Evolutionary conservation across 176 grass and related monocot genomes (phyloP), one percentile per base, ranked within the genome.

Genomic region (Saccharum officinarum): DNA sequence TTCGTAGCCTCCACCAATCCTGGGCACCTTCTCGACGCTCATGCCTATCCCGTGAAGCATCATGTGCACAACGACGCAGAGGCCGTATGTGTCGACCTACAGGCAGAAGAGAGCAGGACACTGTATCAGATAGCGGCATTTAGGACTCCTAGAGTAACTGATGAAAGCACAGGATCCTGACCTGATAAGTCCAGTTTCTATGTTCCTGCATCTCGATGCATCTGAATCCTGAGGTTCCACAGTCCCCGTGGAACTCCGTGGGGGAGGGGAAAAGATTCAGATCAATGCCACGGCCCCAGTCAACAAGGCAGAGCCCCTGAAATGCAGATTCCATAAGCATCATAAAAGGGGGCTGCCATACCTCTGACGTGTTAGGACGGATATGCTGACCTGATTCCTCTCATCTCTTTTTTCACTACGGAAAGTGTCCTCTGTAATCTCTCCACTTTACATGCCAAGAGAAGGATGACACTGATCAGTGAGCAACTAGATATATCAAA

Each of bases 201-300:
- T 82, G 67, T 68, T 98, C 97, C 75, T 94, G 89, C 97, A 98
- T 95, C 63, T 98, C 87, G 1, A 92, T 73, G 80, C 97, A 98
- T 28, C 88, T 82, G 83, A 98, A 98, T 38, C 96, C 96, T 26
- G 91, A 95, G 11, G 96, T 95, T 82, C 75, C 45, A 20, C 85
- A 95, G 30, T 95, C 97, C 7, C 84, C 97, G 3, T 64, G 63
- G 33, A 98, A 98, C 50, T 87, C 88, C 14, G 83, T 87, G 64
- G 75, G 78, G 0, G 84, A 37, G 38, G 90, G 86, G 70, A 94
- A 98, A 59, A 98, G 89, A 10, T 83, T 89, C 20, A 94, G 75
- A 71, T 98, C 97, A 17, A 98, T 95, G 60, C 91, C 86, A 17
- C 91, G 88, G 76, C 97, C 97, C 97, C 97, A 98, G 66, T 98